Base-by-base conservation (phyloP, 2,329 filamentous ascomycete genomes). In the Elsinoe australis region DNA sequence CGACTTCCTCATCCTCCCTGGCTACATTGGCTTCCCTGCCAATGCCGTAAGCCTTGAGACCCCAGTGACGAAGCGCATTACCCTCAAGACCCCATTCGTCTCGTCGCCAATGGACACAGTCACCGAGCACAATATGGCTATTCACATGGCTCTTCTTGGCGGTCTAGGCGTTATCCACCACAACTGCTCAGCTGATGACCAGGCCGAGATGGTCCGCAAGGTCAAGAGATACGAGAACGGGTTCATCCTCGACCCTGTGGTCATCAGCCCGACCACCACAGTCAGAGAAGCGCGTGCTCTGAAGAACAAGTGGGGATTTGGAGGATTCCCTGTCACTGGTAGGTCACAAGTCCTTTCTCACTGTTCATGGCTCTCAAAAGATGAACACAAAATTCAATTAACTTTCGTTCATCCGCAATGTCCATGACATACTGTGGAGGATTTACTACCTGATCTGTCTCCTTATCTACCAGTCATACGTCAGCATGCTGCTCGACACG, bases 331-430 rank as follows among this genome's bases (percentile, higher is more conserved):
- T 52, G 90, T 98, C 51, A 98, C 92, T 71, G 92, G 94, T 98
- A 75, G 78, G 90, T 53, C 49, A 53, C 50, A 52, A 51, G 54
- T 54, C 31, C 29, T 10, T 51, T 48, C 50, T 52, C 19, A 35
- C 49, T n/a, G 50, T 38, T 56, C 36, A 31, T 51, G 38, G 46
- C 49, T 64, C 71, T 71, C 59, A 64, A 69, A 74, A 88, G 86
- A 95, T 95, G 92, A 79, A 65, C 68, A 74, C 19, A 71, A 73
- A 75, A 78, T 68, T 68, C 74, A 79, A 85, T n/a, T 95, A 96
- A 96, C 92, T 98, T 98, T 98, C 92, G 92, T 98, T 98, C 92
- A 90, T 90, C 92, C 87, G 87, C 78, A 94, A 83, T 79, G 84
- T 85, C 72, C 57, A 51, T 56, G 58, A 56, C 56, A 55, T 60